Evolutionary conservation across 257 asterid species (phyloP), one percentile per base, ranked within the genome.

Genomic region (Jacaranda mimosifolia): DNA sequence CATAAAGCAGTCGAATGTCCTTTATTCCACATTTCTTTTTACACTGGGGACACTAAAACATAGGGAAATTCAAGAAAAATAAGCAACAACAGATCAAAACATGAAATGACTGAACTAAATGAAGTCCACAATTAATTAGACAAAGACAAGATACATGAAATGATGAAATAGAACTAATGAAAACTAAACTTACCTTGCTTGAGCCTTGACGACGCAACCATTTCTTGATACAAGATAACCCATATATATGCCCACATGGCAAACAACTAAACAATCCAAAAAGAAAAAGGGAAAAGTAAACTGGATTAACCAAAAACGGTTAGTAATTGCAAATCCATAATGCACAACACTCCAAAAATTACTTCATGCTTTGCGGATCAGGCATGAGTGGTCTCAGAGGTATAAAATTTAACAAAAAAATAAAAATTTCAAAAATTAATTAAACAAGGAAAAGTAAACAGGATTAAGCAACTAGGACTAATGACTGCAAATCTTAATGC

Each of bases 171-270:
- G 15, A 68, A 57, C 60, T 21, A 43, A 9, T 3, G 46, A 13
- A 77, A 48, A 55, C 42, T 11, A 52, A 32, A 43, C 45, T 63
- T 66, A 95, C 98, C 99, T 95, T 93, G 79, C 89, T 88, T 15
- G 90, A 82, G 76, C 90, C 81, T 74, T 73, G 87, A 26, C 86
- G 84, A 51, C 72, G 76, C 87, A 95, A 70, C 98, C 99, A 95
- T 84, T 82, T 95, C 84, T 88, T 90, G 83, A 95, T 90, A 83
- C 99, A 95, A 66, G 92, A 89, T 63, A 81, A 57, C 18, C 99
- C 99, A 64, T 84, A 95, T 67, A 95, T 63, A 68, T 95, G 99
- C 39, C 99, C 99, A 73, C 99, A 95, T 1, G 98, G 99, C 87
- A 95, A 89, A 81, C 97, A 95, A 77, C 99, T 95, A 82, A 52